These are phyloP conservation scores for Trichosporon faecale DNA, from an alignment of 1,284 basidiomycete species.

Conservation along the genomic window DNA sequence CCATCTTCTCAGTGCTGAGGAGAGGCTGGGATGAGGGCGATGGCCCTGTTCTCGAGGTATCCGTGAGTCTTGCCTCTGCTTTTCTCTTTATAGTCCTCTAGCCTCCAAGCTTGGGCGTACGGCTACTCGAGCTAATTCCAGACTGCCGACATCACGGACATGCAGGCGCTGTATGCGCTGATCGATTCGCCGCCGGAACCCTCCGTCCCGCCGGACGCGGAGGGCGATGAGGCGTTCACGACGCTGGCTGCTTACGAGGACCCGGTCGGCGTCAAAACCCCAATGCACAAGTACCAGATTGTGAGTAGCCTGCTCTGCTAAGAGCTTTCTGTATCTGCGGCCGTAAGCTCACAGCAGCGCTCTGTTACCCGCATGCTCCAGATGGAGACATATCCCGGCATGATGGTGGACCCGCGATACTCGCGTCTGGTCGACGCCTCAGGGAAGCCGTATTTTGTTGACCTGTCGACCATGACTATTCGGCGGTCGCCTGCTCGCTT, in stretches of 20 bases:
- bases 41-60: not conserved
- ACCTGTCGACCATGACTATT: conserved; percentile 37
- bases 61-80: not conserved
- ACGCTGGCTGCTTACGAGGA: conserved; percentile 31
- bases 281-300: conserved; percentile 43
- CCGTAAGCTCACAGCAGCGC: conserved; percentile 29
- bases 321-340: not conserved
- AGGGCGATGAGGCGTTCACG: conserved; percentile 31
- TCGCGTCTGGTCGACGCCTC: conserved; percentile 32
- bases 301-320: conserved; percentile 28
- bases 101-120: too few relatives aligned
- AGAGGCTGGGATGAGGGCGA: conserved; percentile 8
- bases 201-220: conserved; percentile 13
- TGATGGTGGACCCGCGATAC: conserved; percentile 37
- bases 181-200: conserved; percentile 35
- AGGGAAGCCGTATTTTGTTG: conserved; percentile 31
- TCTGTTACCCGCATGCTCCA: conserved; percentile 40
- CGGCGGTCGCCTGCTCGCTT: conserved; percentile 36
- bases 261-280: conserved; percentile 34
- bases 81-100: too few relatives aligned
- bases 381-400: conserved; percentile 41
- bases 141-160: conserved; percentile 19
- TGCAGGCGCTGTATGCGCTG: conserved; percentile 36
- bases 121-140: conserved; percentile 18
- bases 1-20: conserved; percentile 11